Conservation (phyloP, 345 rosid genomes). For the Excoecaria agallocha region DNA sequence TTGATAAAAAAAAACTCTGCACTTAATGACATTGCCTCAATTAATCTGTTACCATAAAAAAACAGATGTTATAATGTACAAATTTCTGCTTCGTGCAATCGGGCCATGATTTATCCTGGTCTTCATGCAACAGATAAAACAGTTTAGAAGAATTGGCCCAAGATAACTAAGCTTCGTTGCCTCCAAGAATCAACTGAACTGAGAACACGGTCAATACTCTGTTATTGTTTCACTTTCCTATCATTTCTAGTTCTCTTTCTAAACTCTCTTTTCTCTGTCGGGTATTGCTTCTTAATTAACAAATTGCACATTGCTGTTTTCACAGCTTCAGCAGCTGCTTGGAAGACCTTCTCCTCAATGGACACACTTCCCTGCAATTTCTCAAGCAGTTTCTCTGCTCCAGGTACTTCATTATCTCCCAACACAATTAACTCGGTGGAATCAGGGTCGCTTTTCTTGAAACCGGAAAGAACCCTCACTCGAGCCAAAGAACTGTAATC, state of each 20-base stretch:
- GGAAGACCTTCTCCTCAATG: constrained; percentile 54
- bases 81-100: background rate
- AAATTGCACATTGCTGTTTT: constrained; percentile 69
- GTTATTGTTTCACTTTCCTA: constrained; percentile 48
- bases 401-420: constrained; percentile 51
- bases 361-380: constrained; percentile 35
- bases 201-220: background rate
- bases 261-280: constrained; percentile 66
- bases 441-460: constrained; percentile 24
- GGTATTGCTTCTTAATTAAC: constrained; percentile 85
- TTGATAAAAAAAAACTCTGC: too few species aligned
- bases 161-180: background rate
- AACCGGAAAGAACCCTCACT: constrained; percentile 45
- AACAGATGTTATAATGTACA: too few species aligned
- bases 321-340: constrained; percentile 75
- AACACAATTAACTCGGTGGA: constrained; percentile 29
- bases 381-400: constrained; percentile 19
- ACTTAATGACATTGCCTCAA: too few species aligned
- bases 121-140: background rate
- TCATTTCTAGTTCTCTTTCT: constrained; percentile 89
- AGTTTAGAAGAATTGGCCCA: constrained; percentile 9
- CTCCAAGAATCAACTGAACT: background rate
- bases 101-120: background rate
- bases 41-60: too few species aligned
- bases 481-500: constrained; percentile 47